These are phyloP conservation scores for Mucuna pruriens DNA, from an alignment of 306 rosid genomes.

Conservation along the genomic window DNA sequence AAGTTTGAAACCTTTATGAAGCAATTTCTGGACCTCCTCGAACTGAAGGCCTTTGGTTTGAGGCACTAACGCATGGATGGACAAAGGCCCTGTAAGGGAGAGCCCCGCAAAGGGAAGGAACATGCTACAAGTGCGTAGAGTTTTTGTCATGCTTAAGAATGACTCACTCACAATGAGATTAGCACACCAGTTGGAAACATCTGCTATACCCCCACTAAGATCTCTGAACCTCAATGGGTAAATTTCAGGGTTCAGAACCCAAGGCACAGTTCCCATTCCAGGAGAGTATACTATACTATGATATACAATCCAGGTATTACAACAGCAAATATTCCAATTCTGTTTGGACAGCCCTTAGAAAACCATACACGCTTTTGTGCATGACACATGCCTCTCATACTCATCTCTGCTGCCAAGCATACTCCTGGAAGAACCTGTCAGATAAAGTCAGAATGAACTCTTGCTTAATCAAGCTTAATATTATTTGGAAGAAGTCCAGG, in stretches of 20 bases:
- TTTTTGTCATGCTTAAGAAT: constrained; percentile 60
- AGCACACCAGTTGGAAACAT: constrained; percentile 72
- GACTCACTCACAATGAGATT: constrained; percentile 77
- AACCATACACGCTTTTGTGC: constrained; percentile 59
- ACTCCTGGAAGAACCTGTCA: constrained; percentile 75
- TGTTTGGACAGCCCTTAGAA: constrained; percentile 77
- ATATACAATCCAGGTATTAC: constrained; percentile 67
- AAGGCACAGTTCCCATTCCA: constrained; percentile 83
- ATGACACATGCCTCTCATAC: constrained; percentile 39
- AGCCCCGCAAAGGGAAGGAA: constrained; percentile 76
- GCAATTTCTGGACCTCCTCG: constrained; percentile 73
- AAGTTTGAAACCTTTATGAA: constrained; percentile 51
- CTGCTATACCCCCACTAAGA: constrained; percentile 81
- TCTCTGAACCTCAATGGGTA: constrained; percentile 81
- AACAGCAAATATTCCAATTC: constrained; percentile 66
- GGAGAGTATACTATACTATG: constrained; percentile 68
- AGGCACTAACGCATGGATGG: constrained; percentile 58
- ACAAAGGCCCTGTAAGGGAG: constrained; percentile 59
- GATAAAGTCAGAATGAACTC: not conserved
- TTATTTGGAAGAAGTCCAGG: not conserved
- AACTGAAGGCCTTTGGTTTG: constrained; percentile 75
- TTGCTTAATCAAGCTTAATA: not conserved
- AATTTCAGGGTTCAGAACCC: constrained; percentile 88
- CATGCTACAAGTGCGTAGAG: constrained; percentile 64
- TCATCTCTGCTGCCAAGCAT: constrained; percentile 54